Conservation (phyloP, 345 rosid genomes). For the Chamaenerion angustifolium region DNA sequence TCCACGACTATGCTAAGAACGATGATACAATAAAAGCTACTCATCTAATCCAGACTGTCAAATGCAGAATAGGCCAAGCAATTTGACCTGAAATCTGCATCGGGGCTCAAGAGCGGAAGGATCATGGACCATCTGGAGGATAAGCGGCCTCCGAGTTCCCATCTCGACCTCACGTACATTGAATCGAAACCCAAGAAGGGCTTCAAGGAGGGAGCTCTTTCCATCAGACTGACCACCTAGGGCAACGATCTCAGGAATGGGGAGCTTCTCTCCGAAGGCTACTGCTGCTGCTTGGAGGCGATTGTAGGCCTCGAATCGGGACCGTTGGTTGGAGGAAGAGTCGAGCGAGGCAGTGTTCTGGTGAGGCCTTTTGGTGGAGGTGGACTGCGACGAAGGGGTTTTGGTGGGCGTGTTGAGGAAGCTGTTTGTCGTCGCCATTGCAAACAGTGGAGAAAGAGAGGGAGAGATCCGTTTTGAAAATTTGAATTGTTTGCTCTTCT, state of each 20-base stretch:
- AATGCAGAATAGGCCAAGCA: no score
- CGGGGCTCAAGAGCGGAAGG: constrained; percentile 74
- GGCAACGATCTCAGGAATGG: constrained; percentile 93
- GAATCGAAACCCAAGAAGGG: constrained; percentile 83
- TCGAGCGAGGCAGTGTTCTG: constrained; percentile 12
- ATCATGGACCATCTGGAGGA: constrained; percentile 94
- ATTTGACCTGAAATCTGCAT: constrained; percentile 63
- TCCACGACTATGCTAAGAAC: no score
- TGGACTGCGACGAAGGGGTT: constrained; percentile 31
- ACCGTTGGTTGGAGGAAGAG: constrained; percentile 14
- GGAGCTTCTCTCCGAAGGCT: constrained; percentile 94
- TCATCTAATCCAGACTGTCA: no score
- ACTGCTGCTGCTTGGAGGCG: constrained; percentile 90
- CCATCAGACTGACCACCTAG: constrained; percentile 97
- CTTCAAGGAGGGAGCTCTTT: constrained; percentile 90
- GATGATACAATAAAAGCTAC: no score
- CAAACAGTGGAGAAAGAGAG: constrained; percentile 7
- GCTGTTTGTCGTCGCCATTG: constrained; percentile 45
- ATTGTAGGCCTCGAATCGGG: constrained; percentile 88
- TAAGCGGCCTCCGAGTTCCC: constrained; percentile 92
- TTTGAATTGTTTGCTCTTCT: not conserved
- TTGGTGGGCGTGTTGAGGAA: constrained; percentile 42
- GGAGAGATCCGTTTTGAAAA: constrained; percentile 8
- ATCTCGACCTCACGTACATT: constrained; percentile 95
- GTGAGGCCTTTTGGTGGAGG: constrained; percentile 23